Evolutionary conservation across 192 early-diverging fungal genomes (phyloP), one percentile per base, ranked within the genome.

Genomic region (Rhizophagus sp.): DNA sequence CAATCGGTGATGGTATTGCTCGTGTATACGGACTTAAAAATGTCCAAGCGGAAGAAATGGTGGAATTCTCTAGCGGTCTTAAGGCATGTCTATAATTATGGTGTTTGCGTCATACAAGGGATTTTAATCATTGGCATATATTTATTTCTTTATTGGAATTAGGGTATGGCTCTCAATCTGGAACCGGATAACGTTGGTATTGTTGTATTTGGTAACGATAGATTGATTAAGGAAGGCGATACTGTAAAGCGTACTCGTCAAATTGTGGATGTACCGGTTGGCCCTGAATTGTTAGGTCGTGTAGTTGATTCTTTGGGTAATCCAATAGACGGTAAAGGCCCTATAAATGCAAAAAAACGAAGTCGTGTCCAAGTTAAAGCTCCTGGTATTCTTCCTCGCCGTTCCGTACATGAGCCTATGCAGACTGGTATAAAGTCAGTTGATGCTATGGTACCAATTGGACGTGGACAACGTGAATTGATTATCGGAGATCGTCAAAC

Each of bases 401-500:
- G 96, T 88, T 99, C 98, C 83, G 98, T 99, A 84, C 95, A 96
- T 88, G 96, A 98, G 91, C 98, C 98, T 83, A 97, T 99, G 96
- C 96, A 97, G 88, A 99, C 98, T 87, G 98, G 98, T 89, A 97
- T 97, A 91, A 99, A 99, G 92, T 99, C 96, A 83, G 96, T 99
- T 85, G 98, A 99, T 93, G 98, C 98, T 88, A 99, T 99, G 98
- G 93, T 99, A 82, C 98, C 98, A 80, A 97, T 99, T 81, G 98
- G 98, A 85, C 96, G 98, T 97, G 98, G 98, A 86, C 98, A 99
- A 92, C 96, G 98, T 96, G 98, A 99, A 90, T 93, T 99, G 90
- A 99, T 99, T 87, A 99, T 98, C 89, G 98, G 98, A 88, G 98
- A 99, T 91, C 96, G 97, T 93, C 98, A 99, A 87, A 99, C 98